Conservation (phyloP, 1,284 basidiomycete genomes). For the Kalmanozyma brasiliensis region DNA sequence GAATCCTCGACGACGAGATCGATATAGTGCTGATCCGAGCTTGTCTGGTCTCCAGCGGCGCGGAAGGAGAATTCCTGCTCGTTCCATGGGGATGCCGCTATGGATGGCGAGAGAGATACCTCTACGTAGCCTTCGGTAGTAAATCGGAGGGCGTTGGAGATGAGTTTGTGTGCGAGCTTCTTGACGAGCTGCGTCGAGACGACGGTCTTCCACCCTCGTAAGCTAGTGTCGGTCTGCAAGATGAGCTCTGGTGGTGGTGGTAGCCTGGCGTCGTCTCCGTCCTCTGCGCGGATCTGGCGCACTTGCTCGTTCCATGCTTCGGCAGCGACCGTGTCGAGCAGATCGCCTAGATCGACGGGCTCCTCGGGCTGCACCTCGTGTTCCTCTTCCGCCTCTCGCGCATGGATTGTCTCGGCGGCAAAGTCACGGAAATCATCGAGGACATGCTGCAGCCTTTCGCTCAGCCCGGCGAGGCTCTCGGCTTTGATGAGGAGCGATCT, state of each 20-base stretch:
- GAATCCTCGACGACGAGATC: constrained; percentile 50
- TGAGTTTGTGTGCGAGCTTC: constrained; percentile 48
- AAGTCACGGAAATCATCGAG: constrained; percentile 48
- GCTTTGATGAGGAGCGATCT: constrained; percentile 28
- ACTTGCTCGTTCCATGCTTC: constrained; percentile 46
- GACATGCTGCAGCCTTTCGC: constrained; percentile 36
- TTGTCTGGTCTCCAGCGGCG: neutral
- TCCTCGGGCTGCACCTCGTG: constrained; percentile 31
- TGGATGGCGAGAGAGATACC: constrained; percentile 35
- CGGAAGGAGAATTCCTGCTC: constrained; percentile 14
- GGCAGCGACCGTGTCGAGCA: constrained; percentile 40
- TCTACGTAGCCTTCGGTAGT: constrained; percentile 53
- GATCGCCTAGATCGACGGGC: constrained; percentile 38
- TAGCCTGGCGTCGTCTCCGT: constrained; percentile 47
- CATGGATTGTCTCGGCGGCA: constrained; percentile 41
- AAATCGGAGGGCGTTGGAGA: constrained; percentile 53
- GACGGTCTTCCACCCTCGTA: constrained; percentile 46
- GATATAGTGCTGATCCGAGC: constrained; percentile 21
- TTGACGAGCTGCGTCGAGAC: constrained; percentile 27
- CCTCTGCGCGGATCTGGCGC: constrained; percentile 44
- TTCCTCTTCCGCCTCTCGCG: constrained; percentile 30
- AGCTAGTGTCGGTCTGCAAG: constrained; percentile 44
- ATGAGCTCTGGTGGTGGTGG: constrained; percentile 56
- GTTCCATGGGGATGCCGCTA: constrained; percentile 9
- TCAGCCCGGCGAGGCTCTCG: constrained; percentile 36